Evolutionary conservation across 345 rosid species (phyloP).

Genomic region (Angophora floribunda): DNA sequence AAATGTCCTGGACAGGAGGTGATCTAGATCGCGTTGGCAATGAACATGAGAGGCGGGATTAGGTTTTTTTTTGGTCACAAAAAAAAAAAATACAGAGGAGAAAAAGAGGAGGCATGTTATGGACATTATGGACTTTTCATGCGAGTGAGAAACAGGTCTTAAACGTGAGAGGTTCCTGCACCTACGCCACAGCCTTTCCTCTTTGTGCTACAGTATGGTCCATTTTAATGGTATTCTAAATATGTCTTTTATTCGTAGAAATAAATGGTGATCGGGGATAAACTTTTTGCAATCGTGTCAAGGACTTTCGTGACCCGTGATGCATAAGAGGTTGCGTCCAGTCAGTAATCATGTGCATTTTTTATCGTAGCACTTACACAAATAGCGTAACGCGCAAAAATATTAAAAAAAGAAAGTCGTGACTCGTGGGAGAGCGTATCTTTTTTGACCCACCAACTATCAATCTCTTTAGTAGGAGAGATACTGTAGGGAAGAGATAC

Average conservation of each 20-base stretch:
- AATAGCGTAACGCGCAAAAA: background rate
- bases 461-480: background rate
- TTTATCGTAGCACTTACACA: too few species aligned
- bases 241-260: background rate
- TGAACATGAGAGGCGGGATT: background rate
- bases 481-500: background rate
- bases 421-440: background rate
- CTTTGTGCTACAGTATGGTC: background rate
- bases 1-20: background rate
- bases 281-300: background rate
- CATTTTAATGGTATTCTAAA: background rate
- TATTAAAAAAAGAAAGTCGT: background rate
- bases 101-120: background rate
- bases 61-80: background rate
- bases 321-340: background rate
- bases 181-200: background rate
- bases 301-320: background rate
- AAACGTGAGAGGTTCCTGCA: background rate
- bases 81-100: rapidly evolving
- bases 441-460: background rate
- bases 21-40: background rate
- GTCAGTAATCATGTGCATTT: background rate
- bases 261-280: background rate
- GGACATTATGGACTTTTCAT: background rate
- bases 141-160: background rate